Percentiles rank a stretch among this genome's conserved stretches.
Conservation (phyloP, 164 flowering plant species). For the Tetracentron sinense region DNA sequence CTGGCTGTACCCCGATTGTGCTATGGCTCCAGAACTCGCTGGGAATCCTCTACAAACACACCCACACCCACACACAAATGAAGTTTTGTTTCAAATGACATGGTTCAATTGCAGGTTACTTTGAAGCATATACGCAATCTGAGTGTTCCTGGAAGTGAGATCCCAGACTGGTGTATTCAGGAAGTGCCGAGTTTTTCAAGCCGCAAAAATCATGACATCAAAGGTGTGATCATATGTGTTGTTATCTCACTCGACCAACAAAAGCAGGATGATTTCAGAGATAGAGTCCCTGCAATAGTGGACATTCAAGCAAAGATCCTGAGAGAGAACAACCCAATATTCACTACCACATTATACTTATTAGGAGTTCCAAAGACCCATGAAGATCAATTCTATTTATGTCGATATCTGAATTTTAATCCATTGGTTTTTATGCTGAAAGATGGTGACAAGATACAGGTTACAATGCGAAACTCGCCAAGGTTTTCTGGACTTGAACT, state of each 20-base stretch:
- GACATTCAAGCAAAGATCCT: conserved; percentile 32
- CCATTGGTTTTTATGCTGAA: conserved; percentile 22
- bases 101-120: conserved; percentile 15
- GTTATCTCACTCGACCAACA: conserved; percentile 31
- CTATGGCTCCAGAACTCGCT: no score
- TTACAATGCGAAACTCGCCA: conserved; percentile 17
- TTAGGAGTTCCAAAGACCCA: conserved; percentile 29
- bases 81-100: no score
- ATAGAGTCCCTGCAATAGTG: conserved; percentile 21
- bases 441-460: conserved; percentile 31
- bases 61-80: no score
- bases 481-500: conserved; percentile 17
- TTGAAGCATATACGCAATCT: conserved; percentile 23
- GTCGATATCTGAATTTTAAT: conserved; percentile 23
- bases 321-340: conserved; percentile 11
- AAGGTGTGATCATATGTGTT: conserved; percentile 31
- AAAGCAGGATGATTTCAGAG: conserved; percentile 11
- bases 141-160: conserved; percentile 35
- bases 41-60: no score
- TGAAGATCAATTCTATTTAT: conserved; percentile 33
- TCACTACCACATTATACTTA: conserved; percentile 16
- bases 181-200: conserved; percentile 13
- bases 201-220: conserved; percentile 22
- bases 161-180: conserved; percentile 37
- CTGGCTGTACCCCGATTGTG: no score